phyloP scores from a whole-genome alignment of 352 stramenopile species.

The Globisporangium ultimum region DNA sequence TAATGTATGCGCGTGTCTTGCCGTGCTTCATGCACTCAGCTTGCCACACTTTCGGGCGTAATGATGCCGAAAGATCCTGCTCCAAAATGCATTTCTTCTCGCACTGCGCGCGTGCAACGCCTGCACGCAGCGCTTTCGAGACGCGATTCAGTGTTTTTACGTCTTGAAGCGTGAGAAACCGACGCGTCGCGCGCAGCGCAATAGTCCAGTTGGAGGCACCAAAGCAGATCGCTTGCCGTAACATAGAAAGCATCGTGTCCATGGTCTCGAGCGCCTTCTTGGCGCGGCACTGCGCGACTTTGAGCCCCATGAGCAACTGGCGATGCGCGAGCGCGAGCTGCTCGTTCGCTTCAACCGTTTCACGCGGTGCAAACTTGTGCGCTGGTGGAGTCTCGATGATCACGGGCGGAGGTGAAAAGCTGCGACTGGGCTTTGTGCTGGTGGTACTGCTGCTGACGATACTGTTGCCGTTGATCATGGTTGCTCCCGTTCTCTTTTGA shows the following conservation, averaged over 20 bases:
- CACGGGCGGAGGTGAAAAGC: slow-evolving; percentile 15
- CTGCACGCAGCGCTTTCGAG: slow-evolving; percentile 25
- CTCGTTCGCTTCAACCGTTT: slow-evolving; percentile 56
- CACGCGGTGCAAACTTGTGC: slow-evolving; percentile 63
- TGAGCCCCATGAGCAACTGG: slow-evolving; percentile 68
- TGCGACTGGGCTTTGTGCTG: too few species aligned
- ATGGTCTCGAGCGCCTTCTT: slow-evolving; percentile 56
- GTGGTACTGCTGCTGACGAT: neutral
- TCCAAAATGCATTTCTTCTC: slow-evolving; percentile 25
- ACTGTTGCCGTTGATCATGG: neutral
- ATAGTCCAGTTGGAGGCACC: slow-evolving; percentile 22
- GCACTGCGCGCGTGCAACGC: slow-evolving; percentile 22
- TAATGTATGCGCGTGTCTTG: slow-evolving; percentile 40
- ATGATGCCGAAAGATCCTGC: slow-evolving; percentile 7
- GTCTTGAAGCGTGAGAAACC: slow-evolving; percentile 48
- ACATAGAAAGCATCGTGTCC: slow-evolving; percentile 43
- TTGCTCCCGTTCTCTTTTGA: slow-evolving; percentile 31
- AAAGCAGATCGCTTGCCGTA: slow-evolving; percentile 42
- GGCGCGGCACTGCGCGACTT: slow-evolving; percentile 53
- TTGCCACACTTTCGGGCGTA: slow-evolving; percentile 39
- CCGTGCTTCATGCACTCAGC: slow-evolving; percentile 43
- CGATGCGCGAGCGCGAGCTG: slow-evolving; percentile 61
- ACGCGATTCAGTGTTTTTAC: slow-evolving; percentile 31
- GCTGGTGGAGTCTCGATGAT: slow-evolving; percentile 43
- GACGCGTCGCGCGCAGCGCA: slow-evolving; percentile 17